These are phyloP conservation scores for Syncephalastrum contaminatum DNA, from an alignment of 371 early-diverging fungal species.

Conservation along the genomic window DNA sequence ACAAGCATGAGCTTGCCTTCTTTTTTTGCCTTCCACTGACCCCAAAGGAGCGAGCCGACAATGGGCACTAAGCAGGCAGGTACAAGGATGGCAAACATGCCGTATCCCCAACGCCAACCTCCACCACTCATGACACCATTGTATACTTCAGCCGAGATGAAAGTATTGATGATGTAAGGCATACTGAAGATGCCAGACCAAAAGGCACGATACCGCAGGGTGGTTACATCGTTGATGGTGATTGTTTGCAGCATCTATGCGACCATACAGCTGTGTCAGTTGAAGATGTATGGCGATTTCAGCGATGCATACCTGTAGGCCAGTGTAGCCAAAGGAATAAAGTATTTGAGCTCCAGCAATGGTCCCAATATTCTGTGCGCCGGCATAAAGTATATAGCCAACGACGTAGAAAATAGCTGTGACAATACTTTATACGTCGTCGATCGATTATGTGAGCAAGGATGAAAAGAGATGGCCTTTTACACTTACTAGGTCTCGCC, in stretches of 20 bases:
- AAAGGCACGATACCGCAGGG: slow-evolving; percentile 19
- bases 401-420: slow-evolving; percentile 10
- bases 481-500: slow-evolving; percentile 16
- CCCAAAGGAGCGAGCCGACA: slow-evolving; percentile 14
- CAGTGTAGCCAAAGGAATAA: slow-evolving; percentile 20
- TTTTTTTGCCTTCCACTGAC: slow-evolving; percentile 18
- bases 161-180: slow-evolving; percentile 18
- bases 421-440: slow-evolving; percentile 8
- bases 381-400: slow-evolving; percentile 20
- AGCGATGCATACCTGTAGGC: slow-evolving; percentile 12
- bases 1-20: slow-evolving; percentile 2
- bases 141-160: slow-evolving; percentile 9
- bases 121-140: slow-evolving; percentile 10
- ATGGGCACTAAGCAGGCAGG: slow-evolving; percentile 19
- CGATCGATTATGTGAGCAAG: not conserved
- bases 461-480: too few species aligned
- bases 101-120: slow-evolving; percentile 24
- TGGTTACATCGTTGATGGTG: slow-evolving; percentile 11
- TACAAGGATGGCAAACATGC: slow-evolving; percentile 24
- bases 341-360: slow-evolving; percentile 16
- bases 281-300: not conserved
- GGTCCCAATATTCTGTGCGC: slow-evolving; percentile 10
- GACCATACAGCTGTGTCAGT: too few species aligned
- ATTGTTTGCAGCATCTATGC: too few species aligned
- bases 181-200: slow-evolving; percentile 15